Base-by-base conservation (phyloP, 371 early-diverging fungal species). In the Sporodiniella umbellata region DNA sequence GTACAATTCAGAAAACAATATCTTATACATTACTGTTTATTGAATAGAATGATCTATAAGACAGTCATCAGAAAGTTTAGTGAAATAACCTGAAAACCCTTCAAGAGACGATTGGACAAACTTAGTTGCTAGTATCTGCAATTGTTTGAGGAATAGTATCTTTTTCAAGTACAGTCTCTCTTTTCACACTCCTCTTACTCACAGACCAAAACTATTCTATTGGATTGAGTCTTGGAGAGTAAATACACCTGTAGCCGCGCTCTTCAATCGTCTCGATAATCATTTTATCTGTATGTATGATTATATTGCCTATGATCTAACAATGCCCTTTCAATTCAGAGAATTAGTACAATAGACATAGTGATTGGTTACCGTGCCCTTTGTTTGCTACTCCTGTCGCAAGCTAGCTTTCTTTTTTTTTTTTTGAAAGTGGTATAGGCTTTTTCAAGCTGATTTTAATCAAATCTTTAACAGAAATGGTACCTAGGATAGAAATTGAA, bases 261-360 rank as follows among this genome's bases (percentile, higher is more conserved):
- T 33, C 42, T 40, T 53, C 47, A 38, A 62, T 53, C 33, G 39
- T 14, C 45, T 50, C 50, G 25, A 40, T 30, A 31, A 56, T 62
- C 24, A 45, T 47, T 21, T 53, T 48, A 31, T 56, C 33, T 22
- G 42, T 15, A 17, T 51, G 43, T 23, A 51, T 50, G 24, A 48
- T 47, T 8, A 33, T 48, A 42, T 56, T 44, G 47, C 54, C 56
- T 53, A 64, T 55, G 1, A 59, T 54, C 39, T 48, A 39, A 58
- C 52, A 45, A 43, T 51, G 25, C 25, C 31, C 58, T 22, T 52
- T 58, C 25, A 54, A 52, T 31, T 43, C 24, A 37, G 55, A 38
- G 38, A 56, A 52, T 45, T 33, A 46, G 40, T 60, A 48, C 33
- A 54, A 11, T 1, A 54, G 37, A 60, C 45, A 44, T 55, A 60